phyloP scores from a whole-genome alignment of 805 yeast genomes.

The Kluyveromyces lactis region DNA sequence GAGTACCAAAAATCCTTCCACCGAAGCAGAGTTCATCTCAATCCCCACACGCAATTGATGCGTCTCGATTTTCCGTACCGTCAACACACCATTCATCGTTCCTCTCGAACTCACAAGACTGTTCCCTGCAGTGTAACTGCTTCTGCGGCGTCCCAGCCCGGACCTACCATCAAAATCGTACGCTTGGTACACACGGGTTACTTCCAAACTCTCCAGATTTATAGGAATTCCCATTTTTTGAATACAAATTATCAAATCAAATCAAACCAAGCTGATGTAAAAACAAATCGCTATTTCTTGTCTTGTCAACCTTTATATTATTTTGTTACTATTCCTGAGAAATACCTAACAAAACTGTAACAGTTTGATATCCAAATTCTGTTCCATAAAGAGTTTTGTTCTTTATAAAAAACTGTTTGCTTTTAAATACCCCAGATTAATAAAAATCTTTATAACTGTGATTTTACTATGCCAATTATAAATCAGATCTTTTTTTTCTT shows the following conservation, averaged over 20 bases:
- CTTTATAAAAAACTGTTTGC: too few relatives aligned
- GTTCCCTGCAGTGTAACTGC: slow-evolving; percentile 2
- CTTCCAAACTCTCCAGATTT: background rate
- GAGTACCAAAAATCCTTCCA: background rate
- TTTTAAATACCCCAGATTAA: too few relatives aligned
- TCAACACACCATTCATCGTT: slow-evolving; percentile 3
- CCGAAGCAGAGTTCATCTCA: background rate
- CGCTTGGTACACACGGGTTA: background rate
- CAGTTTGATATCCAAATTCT: too few relatives aligned
- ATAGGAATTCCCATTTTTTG: slow-evolving; percentile 5
- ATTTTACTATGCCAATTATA: too few relatives aligned
- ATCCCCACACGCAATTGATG: background rate
- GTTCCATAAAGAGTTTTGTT: too few relatives aligned
- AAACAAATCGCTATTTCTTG: too few relatives aligned
- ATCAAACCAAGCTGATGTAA: background rate
- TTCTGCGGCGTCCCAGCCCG: background rate
- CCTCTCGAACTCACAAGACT: slow-evolving; percentile 4
- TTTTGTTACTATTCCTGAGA: too few relatives aligned
- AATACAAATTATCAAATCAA: too few relatives aligned
- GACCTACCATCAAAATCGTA: background rate
- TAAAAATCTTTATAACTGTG: too few relatives aligned
- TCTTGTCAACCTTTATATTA: too few relatives aligned
- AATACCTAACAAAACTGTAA: too few relatives aligned
- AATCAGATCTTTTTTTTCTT: too few relatives aligned
- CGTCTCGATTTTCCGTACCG: background rate